These are phyloP conservation scores for Paradendryphiella salina DNA, from an alignment of 2,329 filamentous ascomycete genomes.

Conservation along the genomic window DNA sequence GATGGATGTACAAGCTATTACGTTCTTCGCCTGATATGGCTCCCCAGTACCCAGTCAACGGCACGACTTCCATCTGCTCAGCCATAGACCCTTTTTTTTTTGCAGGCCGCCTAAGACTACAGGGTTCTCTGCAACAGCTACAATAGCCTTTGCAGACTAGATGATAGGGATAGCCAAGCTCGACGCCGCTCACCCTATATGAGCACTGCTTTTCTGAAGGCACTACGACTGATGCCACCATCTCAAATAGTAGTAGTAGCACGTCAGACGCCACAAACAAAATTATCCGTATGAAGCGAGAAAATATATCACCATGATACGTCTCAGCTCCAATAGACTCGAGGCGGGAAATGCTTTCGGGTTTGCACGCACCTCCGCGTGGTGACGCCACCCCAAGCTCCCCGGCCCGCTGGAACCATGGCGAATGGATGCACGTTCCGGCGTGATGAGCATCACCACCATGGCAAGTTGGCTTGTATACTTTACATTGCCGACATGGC, in stretches of 20 bases:
- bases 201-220: too few species aligned
- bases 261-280: too few species aligned
- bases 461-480: neutral
- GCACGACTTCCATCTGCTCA: slow-evolving; percentile 2
- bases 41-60: neutral
- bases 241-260: neutral
- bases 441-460: neutral
- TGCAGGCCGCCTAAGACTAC: neutral
- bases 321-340: neutral
- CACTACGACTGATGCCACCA: neutral
- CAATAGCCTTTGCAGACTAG: neutral
- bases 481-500: neutral
- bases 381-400: slow-evolving; percentile 1
- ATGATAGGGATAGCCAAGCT: neutral
- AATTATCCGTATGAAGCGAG: neutral
- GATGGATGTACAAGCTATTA: neutral
- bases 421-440: slow-evolving; percentile 1
- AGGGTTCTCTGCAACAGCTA: neutral
- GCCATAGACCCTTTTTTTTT: neutral
- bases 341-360: slow-evolving; percentile 1
- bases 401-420: neutral
- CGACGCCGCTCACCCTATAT: neutral
- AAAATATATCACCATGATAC: slow-evolving; percentile 8
- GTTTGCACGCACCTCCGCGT: slow-evolving; percentile 2
- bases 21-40: neutral